Evolutionary conservation across 1,284 basidiomycete species (phyloP).

Genomic region (Heterobasidion occidentale): DNA sequence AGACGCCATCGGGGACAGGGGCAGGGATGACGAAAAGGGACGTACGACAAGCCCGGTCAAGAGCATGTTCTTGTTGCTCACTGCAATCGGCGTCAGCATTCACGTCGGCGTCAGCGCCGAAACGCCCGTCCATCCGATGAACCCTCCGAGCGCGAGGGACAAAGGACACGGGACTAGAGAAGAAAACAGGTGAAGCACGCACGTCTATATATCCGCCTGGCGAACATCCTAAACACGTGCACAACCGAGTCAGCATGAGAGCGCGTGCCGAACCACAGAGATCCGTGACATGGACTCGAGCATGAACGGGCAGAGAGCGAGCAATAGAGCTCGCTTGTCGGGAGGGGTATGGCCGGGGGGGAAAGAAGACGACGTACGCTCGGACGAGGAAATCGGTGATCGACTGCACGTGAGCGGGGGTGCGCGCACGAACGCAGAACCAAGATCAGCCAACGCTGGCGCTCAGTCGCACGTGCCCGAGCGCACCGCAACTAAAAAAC

Average conservation of each 20-base stretch:
- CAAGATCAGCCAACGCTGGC: neutral
- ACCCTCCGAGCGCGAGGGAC: neutral
- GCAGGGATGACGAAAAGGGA: neutral
- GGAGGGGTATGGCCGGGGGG: neutral
- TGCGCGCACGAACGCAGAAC: neutral
- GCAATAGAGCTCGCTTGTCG: neutral
- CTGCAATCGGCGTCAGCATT: neutral
- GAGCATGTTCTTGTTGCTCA: slow-evolving; percentile 10
- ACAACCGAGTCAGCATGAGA: neutral
- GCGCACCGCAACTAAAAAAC: too few species aligned
- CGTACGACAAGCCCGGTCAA: slow-evolving; percentile 3
- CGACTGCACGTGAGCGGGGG: slow-evolving; percentile 9
- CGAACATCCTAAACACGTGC: slow-evolving; percentile 14
- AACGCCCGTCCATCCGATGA: neutral
- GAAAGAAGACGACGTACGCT: slow-evolving; percentile 9
- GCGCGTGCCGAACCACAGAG: too few species aligned
- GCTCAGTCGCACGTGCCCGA: too few species aligned
- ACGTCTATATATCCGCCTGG: slow-evolving; percentile 13
- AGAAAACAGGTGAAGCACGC: neutral
- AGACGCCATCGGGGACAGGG: neutral
- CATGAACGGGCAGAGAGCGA: too few species aligned
- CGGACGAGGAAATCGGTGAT: slow-evolving; percentile 17
- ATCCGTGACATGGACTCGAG: too few species aligned
- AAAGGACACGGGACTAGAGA: neutral
- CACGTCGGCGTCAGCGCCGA: neutral